Evolutionary conservation across 1,139 yeast genomes (phyloP).

Genomic region (Nakaseomyces sp.): DNA sequence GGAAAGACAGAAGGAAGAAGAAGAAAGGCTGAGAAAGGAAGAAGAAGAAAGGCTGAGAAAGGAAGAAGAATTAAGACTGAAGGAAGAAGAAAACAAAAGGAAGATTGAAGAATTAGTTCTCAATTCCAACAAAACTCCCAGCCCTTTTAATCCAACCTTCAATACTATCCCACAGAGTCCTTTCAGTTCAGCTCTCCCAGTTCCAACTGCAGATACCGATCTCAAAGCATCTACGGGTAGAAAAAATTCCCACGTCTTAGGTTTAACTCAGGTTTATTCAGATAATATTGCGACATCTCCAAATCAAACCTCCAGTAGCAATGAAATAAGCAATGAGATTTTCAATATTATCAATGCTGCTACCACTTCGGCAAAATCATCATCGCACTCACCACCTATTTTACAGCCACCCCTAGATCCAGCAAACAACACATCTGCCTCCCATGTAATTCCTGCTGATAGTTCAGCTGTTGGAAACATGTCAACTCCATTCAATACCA

Average conservation of each 20-base stretch:
- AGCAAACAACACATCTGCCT: background rate
- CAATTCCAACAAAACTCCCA: background rate
- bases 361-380: constrained; percentile 16
- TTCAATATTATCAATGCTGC: constrained; percentile 26
- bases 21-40: constrained; percentile 31
- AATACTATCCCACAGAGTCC: background rate
- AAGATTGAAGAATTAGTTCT: background rate
- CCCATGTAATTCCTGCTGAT: background rate
- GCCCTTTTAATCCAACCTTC: background rate
- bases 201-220: background rate
- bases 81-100: background rate
- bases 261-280: constrained; percentile 3
- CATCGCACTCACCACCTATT: constrained; percentile 16
- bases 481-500: background rate
- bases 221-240: background rate
- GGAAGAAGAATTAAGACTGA: constrained; percentile 31
- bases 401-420: constrained; percentile 14
- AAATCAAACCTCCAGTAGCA: background rate
- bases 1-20: constrained; percentile 36
- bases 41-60: constrained; percentile 20
- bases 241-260: constrained; percentile 1
- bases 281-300: constrained; percentile 2
- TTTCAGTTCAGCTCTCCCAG: background rate
- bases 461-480: background rate
- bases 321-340: constrained; percentile 21